Evolutionary conservation across 179 eudicot species (phyloP).

Genomic region (Silene noctiflora): DNA sequence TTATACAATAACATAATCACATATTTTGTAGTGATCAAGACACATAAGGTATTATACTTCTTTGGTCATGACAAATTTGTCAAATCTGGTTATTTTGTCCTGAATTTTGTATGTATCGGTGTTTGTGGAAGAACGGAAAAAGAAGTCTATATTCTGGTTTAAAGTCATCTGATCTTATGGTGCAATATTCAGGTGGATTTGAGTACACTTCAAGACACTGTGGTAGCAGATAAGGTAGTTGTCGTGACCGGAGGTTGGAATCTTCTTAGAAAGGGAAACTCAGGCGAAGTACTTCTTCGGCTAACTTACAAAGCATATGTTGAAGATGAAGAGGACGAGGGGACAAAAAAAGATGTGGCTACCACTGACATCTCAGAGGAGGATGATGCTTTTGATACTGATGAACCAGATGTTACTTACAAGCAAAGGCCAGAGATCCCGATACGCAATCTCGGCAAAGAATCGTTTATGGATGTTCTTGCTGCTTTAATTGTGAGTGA

Average conservation of each 20-base stretch:
- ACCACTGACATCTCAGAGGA: conserved; percentile 48
- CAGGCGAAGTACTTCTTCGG: conserved; percentile 76
- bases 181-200: conserved; percentile 61
- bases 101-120: background rate
- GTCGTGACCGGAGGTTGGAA: conserved; percentile 76
- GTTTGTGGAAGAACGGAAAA: background rate
- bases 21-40: too few relatives aligned
- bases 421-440: conserved; percentile 36
- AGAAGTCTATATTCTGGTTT: background rate
- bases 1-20: too few relatives aligned
- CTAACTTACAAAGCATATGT: conserved; percentile 94
- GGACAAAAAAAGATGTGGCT: conserved; percentile 28
- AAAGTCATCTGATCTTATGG: conserved; percentile 7
- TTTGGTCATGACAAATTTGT: background rate
- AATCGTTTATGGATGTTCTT: conserved; percentile 85
- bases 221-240: conserved; percentile 80
- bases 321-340: conserved; percentile 93
- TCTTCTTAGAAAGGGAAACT: conserved; percentile 50
- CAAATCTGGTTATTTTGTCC: background rate
- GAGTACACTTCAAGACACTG: conserved; percentile 82
- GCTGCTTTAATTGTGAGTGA: conserved; percentile 91
- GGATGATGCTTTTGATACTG: conserved; percentile 68
- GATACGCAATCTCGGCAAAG: conserved; percentile 42
- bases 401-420: conserved; percentile 45
- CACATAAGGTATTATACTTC: background rate